Evolutionary conservation across 768 basidiomycete genomes (phyloP).

Genomic region (Hortiboletus campestris): DNA sequence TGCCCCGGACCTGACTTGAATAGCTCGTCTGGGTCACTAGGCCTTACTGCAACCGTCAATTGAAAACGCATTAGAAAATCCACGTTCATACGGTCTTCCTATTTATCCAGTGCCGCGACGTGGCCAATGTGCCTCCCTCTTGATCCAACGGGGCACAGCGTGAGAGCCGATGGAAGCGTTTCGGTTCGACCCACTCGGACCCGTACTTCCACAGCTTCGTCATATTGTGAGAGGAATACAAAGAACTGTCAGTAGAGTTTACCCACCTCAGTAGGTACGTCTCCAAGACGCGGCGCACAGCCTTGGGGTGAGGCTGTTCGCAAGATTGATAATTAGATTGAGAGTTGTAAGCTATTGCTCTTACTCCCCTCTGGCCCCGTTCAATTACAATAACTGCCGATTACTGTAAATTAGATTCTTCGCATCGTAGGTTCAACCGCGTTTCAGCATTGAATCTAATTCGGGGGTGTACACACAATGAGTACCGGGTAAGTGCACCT

Average conservation of each 20-base stretch:
- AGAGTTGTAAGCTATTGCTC: slow-evolving; percentile 5
- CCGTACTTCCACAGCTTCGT: neutral
- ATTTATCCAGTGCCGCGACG: neutral
- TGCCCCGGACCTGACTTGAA: neutral
- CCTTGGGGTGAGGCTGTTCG: slow-evolving; percentile 7
- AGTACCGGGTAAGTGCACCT: neutral
- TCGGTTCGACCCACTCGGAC: slow-evolving; percentile 11
- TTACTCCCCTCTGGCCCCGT: slow-evolving; percentile 12
- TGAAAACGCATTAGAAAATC: neutral
- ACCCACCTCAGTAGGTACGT: neutral
- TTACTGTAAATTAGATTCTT: slow-evolving; percentile 14
- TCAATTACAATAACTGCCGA: slow-evolving; percentile 1
- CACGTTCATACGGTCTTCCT: slow-evolving; percentile 14
- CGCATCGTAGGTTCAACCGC: slow-evolving; percentile 6
- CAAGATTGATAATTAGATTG: slow-evolving; percentile 15
- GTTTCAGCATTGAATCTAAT: slow-evolving; percentile 8
- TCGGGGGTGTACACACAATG: neutral
- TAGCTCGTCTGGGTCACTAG: neutral
- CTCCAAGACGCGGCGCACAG: slow-evolving; percentile 17
- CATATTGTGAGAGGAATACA: neutral
- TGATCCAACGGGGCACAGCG: neutral
- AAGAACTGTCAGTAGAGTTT: neutral
- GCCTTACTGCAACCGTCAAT: neutral
- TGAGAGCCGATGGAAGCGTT: slow-evolving; percentile 9
- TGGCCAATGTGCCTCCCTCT: neutral